Percentiles rank a stretch among this genome's conserved stretches.
These are phyloP conservation scores for Suillus placidus DNA, from an alignment of 768 basidiomycete genomes.

Conservation along the genomic window DNA sequence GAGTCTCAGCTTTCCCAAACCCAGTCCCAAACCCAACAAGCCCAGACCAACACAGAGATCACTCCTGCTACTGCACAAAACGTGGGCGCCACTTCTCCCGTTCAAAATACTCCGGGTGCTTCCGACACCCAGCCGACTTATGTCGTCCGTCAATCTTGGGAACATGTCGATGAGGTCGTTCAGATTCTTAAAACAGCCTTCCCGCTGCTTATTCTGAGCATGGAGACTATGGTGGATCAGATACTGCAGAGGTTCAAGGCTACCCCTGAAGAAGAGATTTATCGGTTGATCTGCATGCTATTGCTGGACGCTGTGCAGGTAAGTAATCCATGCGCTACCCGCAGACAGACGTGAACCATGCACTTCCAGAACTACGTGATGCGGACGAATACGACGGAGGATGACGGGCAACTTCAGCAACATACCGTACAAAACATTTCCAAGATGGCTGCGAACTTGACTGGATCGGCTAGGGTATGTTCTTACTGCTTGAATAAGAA, in stretches of 20 bases:
- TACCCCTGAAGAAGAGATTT: slow-evolving; percentile 89
- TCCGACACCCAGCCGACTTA: slow-evolving; percentile 28
- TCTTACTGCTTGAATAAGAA: not conserved
- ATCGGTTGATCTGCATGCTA: slow-evolving; percentile 85
- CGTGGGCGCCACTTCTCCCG: slow-evolving; percentile 12
- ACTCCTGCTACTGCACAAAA: slow-evolving; percentile 23
- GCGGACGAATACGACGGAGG: slow-evolving; percentile 66
- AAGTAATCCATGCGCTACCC: slow-evolving; percentile 18
- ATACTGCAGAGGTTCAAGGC: slow-evolving; percentile 89
- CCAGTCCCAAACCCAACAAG: slow-evolving; percentile 1
- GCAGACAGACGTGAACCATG: slow-evolving; percentile 1
- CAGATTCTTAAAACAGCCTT: slow-evolving; percentile 94
- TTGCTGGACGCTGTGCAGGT: slow-evolving; percentile 88
- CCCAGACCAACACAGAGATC: slow-evolving; percentile 6
- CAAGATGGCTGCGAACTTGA: slow-evolving; percentile 64
- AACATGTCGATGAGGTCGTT: slow-evolving; percentile 91
- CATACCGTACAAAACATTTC: slow-evolving; percentile 57
- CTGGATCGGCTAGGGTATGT: slow-evolving; percentile 59
- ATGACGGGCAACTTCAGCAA: slow-evolving; percentile 63
- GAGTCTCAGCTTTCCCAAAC: slow-evolving; percentile 27
- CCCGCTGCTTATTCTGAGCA: slow-evolving; percentile 89
- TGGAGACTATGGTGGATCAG: slow-evolving; percentile 98
- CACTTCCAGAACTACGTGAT: slow-evolving; percentile 61
- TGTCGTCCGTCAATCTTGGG: slow-evolving; percentile 73
- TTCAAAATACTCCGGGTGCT: slow-evolving; percentile 21